phyloP scores from a whole-genome alignment of 2,329 filamentous ascomycete species.

The Epichloe brachyelytri region DNA sequence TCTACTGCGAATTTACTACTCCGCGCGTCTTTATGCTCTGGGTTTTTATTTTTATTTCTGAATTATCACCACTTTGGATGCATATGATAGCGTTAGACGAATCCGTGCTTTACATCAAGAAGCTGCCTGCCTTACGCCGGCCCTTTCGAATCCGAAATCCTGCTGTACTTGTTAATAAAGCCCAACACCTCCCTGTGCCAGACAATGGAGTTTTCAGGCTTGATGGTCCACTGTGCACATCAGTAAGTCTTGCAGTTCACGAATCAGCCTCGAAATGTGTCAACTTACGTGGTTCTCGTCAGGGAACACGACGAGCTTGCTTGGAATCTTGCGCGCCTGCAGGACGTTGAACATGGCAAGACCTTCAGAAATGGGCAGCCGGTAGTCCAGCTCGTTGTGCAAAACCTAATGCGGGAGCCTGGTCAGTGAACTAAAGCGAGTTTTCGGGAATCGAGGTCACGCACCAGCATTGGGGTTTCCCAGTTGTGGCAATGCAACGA shows the following conservation, averaged over 20 bases:
- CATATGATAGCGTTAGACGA: too few species aligned
- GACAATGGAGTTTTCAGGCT: slow-evolving; percentile 78
- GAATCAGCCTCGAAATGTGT: not conserved
- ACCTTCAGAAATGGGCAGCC: slow-evolving; percentile 74
- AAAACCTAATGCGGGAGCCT: slow-evolving; percentile 40
- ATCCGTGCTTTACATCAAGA: not conserved
- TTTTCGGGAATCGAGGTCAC: not conserved
- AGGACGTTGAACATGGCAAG: slow-evolving; percentile 76
- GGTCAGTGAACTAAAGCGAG: not conserved
- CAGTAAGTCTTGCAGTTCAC: not conserved
- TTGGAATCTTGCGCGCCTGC: slow-evolving; percentile 62
- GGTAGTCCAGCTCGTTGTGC: slow-evolving; percentile 82
- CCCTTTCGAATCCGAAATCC: slow-evolving; percentile 19
- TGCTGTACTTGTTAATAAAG: slow-evolving; percentile 57
- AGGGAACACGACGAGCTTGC: slow-evolving; percentile 68
- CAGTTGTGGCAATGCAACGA: slow-evolving; percentile 53
- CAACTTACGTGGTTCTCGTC: slow-evolving; percentile 48
- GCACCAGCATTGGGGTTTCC: slow-evolving; percentile 72
- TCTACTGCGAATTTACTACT: too few species aligned
- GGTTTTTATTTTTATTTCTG: too few species aligned
- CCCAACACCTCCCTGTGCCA: slow-evolving; percentile 81
- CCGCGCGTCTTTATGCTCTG: too few species aligned
- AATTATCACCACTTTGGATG: too few species aligned
- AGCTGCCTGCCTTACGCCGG: not conserved
- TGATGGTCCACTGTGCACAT: slow-evolving; percentile 57